Evolutionary conservation across 2,329 filamentous ascomycete genomes (phyloP), one percentile per base, ranked within the genome.

Genomic region (Paramyrothecium roridum): DNA sequence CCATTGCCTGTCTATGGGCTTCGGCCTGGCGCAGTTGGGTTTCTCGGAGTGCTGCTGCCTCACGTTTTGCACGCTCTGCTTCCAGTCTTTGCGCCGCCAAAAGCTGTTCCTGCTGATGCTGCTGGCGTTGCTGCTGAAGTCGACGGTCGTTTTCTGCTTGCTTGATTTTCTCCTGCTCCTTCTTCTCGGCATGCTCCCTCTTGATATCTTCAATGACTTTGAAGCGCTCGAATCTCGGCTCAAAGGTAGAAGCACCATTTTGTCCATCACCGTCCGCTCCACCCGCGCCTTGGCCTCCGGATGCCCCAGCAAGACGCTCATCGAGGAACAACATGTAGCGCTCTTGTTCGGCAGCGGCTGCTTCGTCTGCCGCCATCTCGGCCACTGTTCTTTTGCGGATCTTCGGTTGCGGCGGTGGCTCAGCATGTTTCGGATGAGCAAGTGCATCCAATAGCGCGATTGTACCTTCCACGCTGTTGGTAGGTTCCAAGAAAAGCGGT

Each of bases 291-390:
- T 85, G 81, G 8, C 81, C 81, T 45, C 80, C 78, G 3, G 82
- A 80, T 16, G 79, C 78, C 45, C 78, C 82, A 2, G 88, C 80
- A 13, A 85, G 82, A 7, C 91, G 84, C 64, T 97, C 93, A 66
- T 99, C 95, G 73, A 93, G 85, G 21, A 91, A 87, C 52, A 98
- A 86, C 91, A 99, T 95, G 62, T 91, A 96, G 49, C 91, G 85
- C 72, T 99, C 93, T 60, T 91, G 87, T 56, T 92, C 90, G 21
- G 93, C 93, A 1, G 92, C 91, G 57, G 91, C 81, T 1, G 95
- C 93, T 73, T 99, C 93, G 67, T 99, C 95, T 8, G 93, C 93
- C 10, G 91, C 95, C 77, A 98, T 85, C 69, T 99, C 93, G 10
- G 95, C 95, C 19, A 96, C 88, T 0, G 95, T 99, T 59, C 93